Evolutionary conservation across 176 grass and related monocot species (phyloP), one percentile per base, ranked within the genome.

Genomic region (Oryza longistaminata): DNA sequence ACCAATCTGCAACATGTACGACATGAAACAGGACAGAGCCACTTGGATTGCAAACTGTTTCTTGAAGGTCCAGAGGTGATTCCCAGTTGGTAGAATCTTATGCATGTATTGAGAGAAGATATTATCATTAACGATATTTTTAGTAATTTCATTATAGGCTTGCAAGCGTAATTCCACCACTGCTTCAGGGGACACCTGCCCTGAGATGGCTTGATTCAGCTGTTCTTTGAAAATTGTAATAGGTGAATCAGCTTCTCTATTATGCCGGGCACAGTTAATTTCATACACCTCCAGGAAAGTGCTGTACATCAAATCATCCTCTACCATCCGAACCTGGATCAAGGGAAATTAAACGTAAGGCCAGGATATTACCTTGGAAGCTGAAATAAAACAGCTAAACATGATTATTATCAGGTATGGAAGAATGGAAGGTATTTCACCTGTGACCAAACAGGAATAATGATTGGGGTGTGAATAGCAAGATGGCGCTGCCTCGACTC

Each of bases 401-500:
- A 76, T 9, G 67, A 69, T 9, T 79, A 74, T 75, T 75, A 70
- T 33, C 29, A 43, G 40, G 26, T 37, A 85, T 83, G 39, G 26
- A 84, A 26, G 14, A 66, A 66, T 9, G 22, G 12, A 14, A 22
- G 48, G 43, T 43, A 71, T 64, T 73, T 88, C 81, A 99, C 97
- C 97, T 99, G 97, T 66, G 93, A 96, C 97, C 97, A 99, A 84
- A 99, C 97, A 92, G 97, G 97, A 89, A 99, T 99, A 77, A 99
- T 99, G 90, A 99, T 99, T 60, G 97, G 97, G 74, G 97, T 99
- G 78, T 99, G 91, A 71, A 99, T 96, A 68, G 93, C 81, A 26
- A 99, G 82, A 85, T 96, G 91, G 11, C 96, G 90, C 8, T 88
- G 91, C 64, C 97, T 93, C 80, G 97, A 96, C 83, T 99, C 97